Evolutionary conservation across 495 filamentous ascomycete genomes (phyloP).

Genomic region (Penicillium chermesinum): DNA sequence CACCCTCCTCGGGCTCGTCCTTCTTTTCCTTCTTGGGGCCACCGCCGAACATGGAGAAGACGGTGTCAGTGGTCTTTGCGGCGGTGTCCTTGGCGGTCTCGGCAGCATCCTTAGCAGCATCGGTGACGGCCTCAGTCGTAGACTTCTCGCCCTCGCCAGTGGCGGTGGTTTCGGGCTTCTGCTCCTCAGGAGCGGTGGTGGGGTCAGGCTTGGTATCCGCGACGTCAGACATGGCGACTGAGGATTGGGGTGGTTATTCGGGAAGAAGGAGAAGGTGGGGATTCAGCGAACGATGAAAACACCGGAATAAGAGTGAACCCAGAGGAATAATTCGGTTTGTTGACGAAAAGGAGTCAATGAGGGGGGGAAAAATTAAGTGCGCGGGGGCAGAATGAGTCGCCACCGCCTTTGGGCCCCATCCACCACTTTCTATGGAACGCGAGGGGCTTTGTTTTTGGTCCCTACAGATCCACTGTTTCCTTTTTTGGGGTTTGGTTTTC

Average conservation of each 20-base stretch:
- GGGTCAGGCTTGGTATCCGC: slow-evolving; percentile 47
- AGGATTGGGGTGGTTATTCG: neutral
- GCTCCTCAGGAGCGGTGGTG: slow-evolving; percentile 41
- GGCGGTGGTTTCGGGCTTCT: slow-evolving; percentile 36
- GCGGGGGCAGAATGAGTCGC: slow-evolving; percentile 13
- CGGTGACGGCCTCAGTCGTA: slow-evolving; percentile 34
- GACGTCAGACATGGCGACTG: slow-evolving; percentile 43
- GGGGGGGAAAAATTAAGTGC: slow-evolving; percentile 32
- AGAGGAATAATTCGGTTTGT: slow-evolving; percentile 23
- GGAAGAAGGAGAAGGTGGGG: slow-evolving; percentile 1
- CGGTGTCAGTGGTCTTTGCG: slow-evolving; percentile 59
- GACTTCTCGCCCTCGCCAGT: slow-evolving; percentile 34
- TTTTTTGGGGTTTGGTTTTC: too few relatives aligned
- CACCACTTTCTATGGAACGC: slow-evolving; percentile 8
- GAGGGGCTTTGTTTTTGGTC: slow-evolving; percentile 9
- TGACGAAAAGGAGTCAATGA: slow-evolving; percentile 23
- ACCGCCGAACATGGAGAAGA: slow-evolving; percentile 98
- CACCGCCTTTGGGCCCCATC: slow-evolving; percentile 21
- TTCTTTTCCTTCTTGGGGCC: slow-evolving; percentile 78
- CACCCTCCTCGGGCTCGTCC: slow-evolving; percentile 71
- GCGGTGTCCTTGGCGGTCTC: slow-evolving; percentile 46
- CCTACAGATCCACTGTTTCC: neutral
- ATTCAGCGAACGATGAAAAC: slow-evolving; percentile 1
- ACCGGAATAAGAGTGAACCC: slow-evolving; percentile 10
- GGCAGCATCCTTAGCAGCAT: slow-evolving; percentile 39